Percentiles rank a stretch among this genome's conserved stretches.
These are phyloP conservation scores for Entophlyctis helioformis DNA, from an alignment of 192 early-diverging fungal species.

Conservation along the genomic window DNA sequence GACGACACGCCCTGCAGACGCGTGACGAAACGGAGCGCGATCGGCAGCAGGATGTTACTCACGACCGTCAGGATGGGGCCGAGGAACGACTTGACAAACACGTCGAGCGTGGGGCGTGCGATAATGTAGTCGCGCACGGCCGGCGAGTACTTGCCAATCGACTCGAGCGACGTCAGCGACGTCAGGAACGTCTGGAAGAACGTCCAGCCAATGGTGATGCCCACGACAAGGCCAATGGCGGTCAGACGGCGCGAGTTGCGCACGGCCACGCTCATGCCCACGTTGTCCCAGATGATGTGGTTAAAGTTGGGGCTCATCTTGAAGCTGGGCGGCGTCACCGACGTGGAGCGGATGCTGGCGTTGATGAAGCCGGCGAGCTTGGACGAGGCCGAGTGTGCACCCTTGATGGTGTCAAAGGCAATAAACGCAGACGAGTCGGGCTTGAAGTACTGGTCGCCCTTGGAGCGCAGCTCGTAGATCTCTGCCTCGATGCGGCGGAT, in stretches of 20 bases:
- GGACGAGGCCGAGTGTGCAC: conserved; percentile 14
- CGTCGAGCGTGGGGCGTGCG: conserved; percentile 1
- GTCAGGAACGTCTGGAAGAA: neutral
- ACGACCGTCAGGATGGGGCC: conserved; percentile 18
- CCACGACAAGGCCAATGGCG: conserved; percentile 13
- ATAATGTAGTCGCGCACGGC: conserved; percentile 9
- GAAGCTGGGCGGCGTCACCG: conserved; percentile 7
- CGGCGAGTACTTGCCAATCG: neutral
- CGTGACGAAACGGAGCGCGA: conserved; percentile 16
- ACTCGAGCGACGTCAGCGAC: neutral
- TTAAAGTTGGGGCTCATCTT: conserved; percentile 26
- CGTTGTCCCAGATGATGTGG: conserved; percentile 39
- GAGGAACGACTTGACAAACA: conserved; percentile 16
- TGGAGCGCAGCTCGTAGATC: conserved; percentile 26
- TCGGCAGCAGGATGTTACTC: conserved; percentile 24
- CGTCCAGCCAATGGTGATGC: conserved; percentile 11
- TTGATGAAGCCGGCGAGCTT: conserved; percentile 2
- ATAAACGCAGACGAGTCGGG: conserved; percentile 22
- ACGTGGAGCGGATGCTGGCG: neutral
- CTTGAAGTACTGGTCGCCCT: conserved; percentile 14
- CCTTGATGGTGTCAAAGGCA: conserved; percentile 14
- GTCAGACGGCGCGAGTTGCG: conserved; percentile 16
- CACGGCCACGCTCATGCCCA: conserved; percentile 11
- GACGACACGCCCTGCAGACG: conserved; percentile 18
- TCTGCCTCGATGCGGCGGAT: conserved; percentile 24